Evolutionary conservation across 2,329 filamentous ascomycete genomes (phyloP).

Genomic region (Sporothrix brunneoviolacea): DNA sequence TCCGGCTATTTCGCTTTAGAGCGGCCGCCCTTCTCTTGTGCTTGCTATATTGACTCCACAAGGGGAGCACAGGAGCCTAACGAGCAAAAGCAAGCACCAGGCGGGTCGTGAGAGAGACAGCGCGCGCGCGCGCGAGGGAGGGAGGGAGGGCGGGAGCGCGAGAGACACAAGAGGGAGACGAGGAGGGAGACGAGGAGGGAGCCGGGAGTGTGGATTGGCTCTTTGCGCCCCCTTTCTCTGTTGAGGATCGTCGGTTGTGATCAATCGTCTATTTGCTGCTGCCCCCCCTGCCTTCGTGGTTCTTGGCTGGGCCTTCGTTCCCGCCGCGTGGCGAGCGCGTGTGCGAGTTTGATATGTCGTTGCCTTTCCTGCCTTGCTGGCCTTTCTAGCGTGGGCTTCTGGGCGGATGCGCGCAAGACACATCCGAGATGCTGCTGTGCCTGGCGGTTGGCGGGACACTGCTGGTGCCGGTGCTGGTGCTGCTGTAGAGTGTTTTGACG

Average conservation of each 20-base stretch:
- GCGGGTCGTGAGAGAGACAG: no score
- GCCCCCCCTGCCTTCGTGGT: not conserved
- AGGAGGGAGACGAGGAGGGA: not conserved
- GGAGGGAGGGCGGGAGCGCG: not conserved
- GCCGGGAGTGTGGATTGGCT: not conserved
- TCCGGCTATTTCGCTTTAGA: constrained; percentile 4
- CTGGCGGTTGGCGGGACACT: no score
- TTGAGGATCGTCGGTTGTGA: not conserved
- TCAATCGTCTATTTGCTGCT: not conserved
- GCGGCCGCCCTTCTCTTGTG: not conserved
- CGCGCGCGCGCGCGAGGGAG: not conserved
- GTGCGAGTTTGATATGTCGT: not conserved
- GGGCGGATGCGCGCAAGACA: not conserved
- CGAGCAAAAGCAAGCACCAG: not conserved
- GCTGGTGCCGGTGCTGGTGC: no score
- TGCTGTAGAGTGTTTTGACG: no score
- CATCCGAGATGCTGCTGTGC: no score
- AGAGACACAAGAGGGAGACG: not conserved
- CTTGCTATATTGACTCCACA: not conserved
- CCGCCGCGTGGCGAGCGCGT: not conserved
- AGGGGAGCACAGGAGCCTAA: constrained; percentile 4
- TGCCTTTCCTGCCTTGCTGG: not conserved
- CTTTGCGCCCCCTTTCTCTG: not conserved
- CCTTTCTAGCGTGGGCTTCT: not conserved
- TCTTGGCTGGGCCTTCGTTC: not conserved